Evolutionary conservation across 441 rosid species (phyloP).

Genomic region (Bocquillonia castaneifolia): DNA sequence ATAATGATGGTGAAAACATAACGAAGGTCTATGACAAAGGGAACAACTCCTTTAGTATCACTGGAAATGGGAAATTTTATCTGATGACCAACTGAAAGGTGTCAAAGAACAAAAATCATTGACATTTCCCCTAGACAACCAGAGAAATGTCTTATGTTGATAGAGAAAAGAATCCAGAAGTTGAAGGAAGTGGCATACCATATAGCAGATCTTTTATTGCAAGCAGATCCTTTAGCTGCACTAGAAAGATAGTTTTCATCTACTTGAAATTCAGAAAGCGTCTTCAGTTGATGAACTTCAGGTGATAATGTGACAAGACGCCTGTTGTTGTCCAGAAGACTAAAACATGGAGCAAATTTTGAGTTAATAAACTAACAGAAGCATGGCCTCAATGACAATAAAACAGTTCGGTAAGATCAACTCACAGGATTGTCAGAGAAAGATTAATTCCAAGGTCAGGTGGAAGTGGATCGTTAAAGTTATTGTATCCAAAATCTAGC

Average conservation of each 20-base stretch:
- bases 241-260: conserved; percentile 33
- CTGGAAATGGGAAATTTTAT: neutral
- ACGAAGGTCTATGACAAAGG: neutral
- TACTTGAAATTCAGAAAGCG: conserved; percentile 41
- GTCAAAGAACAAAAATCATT: neutral
- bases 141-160: neutral
- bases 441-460: conserved; percentile 37
- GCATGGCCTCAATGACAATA: conserved; percentile 16
- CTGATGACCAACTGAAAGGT: neutral
- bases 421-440: conserved; percentile 49
- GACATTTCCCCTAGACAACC: neutral
- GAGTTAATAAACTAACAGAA: conserved; percentile 9
- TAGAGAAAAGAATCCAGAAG: conserved; percentile 1
- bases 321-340: conserved; percentile 53
- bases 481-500: conserved; percentile 81
- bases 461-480: conserved; percentile 61
- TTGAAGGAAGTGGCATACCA: conserved; percentile 27
- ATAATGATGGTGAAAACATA: neutral
- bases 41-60: neutral
- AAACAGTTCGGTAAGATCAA: conserved; percentile 9
- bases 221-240: conserved; percentile 29
- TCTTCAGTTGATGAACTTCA: conserved; percentile 36
- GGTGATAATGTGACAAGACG: conserved; percentile 37
- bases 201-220: conserved; percentile 22
- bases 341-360: conserved; percentile 13